Percentiles rank a stretch among this genome's conserved stretches.
phyloP scores from a whole-genome alignment of 176 grass and related monocot species.

The Oryza punctata region DNA sequence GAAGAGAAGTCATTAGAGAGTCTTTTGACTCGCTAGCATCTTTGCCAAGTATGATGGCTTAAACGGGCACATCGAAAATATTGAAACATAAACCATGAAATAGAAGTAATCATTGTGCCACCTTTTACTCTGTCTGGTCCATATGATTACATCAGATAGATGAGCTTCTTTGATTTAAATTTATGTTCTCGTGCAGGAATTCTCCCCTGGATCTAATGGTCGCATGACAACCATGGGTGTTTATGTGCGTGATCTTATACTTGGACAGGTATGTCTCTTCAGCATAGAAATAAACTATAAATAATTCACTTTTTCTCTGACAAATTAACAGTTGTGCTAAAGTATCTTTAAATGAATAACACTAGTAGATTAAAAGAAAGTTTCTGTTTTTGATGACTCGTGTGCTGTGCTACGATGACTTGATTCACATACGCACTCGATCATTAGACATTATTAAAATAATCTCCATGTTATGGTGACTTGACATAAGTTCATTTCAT shows the following conservation, averaged over 20 bases:
- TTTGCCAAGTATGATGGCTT: not conserved
- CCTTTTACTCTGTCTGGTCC: not conserved
- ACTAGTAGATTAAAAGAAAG: not conserved
- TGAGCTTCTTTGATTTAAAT: not conserved
- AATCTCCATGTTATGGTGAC: not conserved
- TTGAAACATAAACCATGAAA: not conserved
- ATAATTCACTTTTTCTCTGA: not conserved
- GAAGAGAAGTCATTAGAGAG: not conserved
- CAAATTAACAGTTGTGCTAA: not conserved
- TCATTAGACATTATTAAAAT: not conserved
- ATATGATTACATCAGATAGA: slow-evolving; percentile 10
- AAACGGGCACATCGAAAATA: not conserved
- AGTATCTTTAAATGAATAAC: not conserved
- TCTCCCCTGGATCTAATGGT: slow-evolving; percentile 78
- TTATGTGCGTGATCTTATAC: slow-evolving; percentile 95
- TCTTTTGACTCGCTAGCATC: not conserved
- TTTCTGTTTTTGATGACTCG: not conserved
- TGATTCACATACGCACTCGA: not conserved
- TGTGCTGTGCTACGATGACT: not conserved
- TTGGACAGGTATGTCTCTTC: slow-evolving; percentile 69
- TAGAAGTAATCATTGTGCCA: not conserved
- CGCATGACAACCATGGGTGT: slow-evolving; percentile 89
- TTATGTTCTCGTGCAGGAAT: slow-evolving; percentile 53
- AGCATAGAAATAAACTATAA: not conserved
- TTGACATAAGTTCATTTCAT: not conserved